Conservation (phyloP, 2,329 filamentous ascomycete species). For the Cladorrhinum sp. region DNA sequence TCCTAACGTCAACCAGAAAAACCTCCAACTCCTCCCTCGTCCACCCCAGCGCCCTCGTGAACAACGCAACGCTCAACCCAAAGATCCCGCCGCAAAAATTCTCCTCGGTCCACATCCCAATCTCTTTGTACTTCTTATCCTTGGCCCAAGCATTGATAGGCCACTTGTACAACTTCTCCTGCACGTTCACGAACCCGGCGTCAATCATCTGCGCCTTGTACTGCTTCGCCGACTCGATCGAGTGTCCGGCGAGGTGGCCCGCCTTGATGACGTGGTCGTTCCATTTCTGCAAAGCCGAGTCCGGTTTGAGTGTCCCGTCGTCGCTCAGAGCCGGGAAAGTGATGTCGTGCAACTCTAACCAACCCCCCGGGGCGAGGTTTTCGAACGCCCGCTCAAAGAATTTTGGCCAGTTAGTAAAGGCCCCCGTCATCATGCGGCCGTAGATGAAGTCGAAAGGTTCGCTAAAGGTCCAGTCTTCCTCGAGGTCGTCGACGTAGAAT, state of each 20-base stretch:
- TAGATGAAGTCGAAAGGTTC: conserved; percentile 23
- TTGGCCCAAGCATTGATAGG: conserved; percentile 20
- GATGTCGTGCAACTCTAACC: conserved; percentile 24
- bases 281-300: conserved; percentile 14
- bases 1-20: conserved; percentile 18
- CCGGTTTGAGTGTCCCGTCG: conserved; percentile 14
- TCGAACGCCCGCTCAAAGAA: conserved; percentile 13
- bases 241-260: background rate
- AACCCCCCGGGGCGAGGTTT: conserved; percentile 23
- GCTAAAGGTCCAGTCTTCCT: conserved; percentile 19
- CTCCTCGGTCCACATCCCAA: conserved; percentile 30
- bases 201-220: conserved; percentile 16
- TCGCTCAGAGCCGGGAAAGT: conserved; percentile 8
- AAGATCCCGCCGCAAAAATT: conserved; percentile 31
- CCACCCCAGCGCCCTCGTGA: conserved; percentile 30
- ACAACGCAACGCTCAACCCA: conserved; percentile 29
- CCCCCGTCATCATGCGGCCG: conserved; percentile 14
- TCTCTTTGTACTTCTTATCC: conserved; percentile 17
- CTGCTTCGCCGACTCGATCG: conserved; percentile 8
- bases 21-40: conserved; percentile 25
- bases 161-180: conserved; percentile 14
- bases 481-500: conserved; percentile 45
- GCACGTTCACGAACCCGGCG: conserved; percentile 19
- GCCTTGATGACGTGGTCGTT: conserved; percentile 11
- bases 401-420: conserved; percentile 18